These are phyloP conservation scores for Rhododendron simsii DNA, from an alignment of 148 eudicot species.

Conservation along the genomic window DNA sequence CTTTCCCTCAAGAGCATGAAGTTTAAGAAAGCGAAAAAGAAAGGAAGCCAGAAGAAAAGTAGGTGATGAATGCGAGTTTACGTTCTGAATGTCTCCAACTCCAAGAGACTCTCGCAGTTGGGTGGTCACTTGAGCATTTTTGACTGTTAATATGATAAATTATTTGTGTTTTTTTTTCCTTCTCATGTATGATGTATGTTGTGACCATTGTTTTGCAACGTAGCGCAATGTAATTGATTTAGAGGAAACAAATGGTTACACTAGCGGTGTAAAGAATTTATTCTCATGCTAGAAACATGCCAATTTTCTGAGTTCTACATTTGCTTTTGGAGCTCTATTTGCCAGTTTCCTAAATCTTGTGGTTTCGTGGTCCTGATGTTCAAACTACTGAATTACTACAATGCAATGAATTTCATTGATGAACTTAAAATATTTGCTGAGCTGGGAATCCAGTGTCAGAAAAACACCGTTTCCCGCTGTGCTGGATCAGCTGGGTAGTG, in stretches of 20 bases:
- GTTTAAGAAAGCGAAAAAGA: conserved; percentile 41
- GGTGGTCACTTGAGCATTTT: background rate
- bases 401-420: background rate
- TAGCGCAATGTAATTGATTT: too few relatives aligned
- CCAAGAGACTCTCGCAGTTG: background rate
- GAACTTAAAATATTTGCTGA: background rate
- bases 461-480: background rate
- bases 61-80: background rate
- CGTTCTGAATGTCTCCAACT: background rate
- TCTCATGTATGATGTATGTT: background rate
- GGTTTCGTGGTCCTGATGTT: background rate
- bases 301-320: background rate
- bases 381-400: background rate
- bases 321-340: background rate
- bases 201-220: too few relatives aligned
- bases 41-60: conserved; percentile 21
- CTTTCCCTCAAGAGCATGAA: conserved; percentile 37
- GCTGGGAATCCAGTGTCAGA: background rate
- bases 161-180: background rate
- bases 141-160: background rate
- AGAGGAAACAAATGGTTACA: too few relatives aligned
- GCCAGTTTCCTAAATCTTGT: background rate
- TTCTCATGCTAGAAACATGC: background rate
- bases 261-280: too few relatives aligned
- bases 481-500: background rate